Evolutionary conservation across 2,329 filamentous ascomycete species (phyloP).

Genomic region (Calonectria ilicicola): DNA sequence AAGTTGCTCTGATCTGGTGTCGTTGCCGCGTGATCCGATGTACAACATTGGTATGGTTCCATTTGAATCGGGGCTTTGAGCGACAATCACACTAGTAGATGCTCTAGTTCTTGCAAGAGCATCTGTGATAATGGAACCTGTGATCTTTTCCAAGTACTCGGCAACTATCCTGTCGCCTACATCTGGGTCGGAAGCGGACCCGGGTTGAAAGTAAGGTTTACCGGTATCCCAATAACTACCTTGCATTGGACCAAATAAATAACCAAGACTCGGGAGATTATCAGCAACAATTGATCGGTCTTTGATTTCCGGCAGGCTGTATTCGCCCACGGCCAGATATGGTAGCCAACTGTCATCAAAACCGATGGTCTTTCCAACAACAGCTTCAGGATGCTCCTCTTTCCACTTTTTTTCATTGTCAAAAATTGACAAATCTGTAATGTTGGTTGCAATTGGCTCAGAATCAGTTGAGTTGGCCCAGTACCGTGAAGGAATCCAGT

Average conservation of each 20-base stretch:
- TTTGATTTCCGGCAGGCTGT: not conserved
- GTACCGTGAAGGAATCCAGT: not conserved
- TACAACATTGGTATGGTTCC: not conserved
- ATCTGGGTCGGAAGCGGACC: not conserved
- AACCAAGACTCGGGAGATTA: not conserved
- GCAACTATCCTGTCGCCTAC: not conserved
- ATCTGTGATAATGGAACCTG: not conserved
- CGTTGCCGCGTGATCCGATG: not conserved
- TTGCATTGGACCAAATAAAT: not conserved
- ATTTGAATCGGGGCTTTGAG: not conserved
- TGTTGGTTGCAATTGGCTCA: not conserved
- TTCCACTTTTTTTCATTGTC: not conserved
- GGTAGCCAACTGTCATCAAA: not conserved
- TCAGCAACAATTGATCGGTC: not conserved
- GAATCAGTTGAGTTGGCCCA: constrained; percentile 2
- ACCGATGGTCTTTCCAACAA: not conserved
- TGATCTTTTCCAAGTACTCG: not conserved
- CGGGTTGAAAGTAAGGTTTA: not conserved
- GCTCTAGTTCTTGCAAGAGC: not conserved
- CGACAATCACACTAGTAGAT: not conserved
- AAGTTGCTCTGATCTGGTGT: not conserved
- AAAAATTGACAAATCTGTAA: not conserved
- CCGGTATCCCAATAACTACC: too few species aligned
- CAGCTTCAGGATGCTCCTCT: not conserved
- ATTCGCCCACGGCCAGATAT: not conserved